Evolutionary conservation across 2,329 filamentous ascomycete genomes (phyloP).

Genomic region (Chaetomium sp.): DNA sequence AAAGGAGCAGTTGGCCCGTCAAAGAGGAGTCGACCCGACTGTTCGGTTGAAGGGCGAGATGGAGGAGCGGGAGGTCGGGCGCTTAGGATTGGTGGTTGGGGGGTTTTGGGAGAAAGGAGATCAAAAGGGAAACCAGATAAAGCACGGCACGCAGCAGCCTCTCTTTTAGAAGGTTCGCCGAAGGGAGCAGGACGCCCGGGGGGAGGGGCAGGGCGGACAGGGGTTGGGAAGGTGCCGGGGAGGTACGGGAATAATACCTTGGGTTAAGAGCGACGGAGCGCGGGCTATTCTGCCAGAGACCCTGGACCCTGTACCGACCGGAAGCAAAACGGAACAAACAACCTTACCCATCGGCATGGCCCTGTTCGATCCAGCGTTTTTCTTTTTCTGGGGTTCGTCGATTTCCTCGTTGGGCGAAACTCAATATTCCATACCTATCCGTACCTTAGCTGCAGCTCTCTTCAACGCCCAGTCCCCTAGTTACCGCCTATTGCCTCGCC

Average conservation of each 20-base stretch:
- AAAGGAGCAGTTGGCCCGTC: constrained; percentile 3
- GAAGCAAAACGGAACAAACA: constrained; percentile 6
- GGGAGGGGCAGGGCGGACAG: constrained; percentile 9
- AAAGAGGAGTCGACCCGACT: constrained; percentile 21
- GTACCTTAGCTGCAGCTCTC: not conserved
- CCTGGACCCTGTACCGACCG: not conserved
- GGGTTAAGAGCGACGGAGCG: not conserved
- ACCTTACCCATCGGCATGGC: not conserved
- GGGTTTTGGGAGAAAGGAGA: constrained; percentile 22
- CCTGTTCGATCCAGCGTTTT: not conserved
- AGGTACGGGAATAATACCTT: constrained; percentile 1
- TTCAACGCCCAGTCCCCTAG: constrained; percentile 9
- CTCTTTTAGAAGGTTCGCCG: constrained; percentile 29
- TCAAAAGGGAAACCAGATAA: constrained; percentile 36
- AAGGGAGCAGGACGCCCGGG: not conserved
- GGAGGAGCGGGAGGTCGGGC: constrained; percentile 14
- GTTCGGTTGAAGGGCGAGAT: constrained; percentile 17
- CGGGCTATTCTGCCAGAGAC: not conserved
- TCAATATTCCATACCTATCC: no score
- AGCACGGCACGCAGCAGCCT: constrained; percentile 30
- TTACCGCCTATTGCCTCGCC: constrained; percentile 22
- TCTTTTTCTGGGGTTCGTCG: not conserved
- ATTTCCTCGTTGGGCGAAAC: no score
- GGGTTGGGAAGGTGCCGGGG: not conserved
- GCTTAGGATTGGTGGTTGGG: constrained; percentile 10